Evolutionary conservation across 768 basidiomycete genomes (phyloP).

Genomic region (Paxillus involutus): DNA sequence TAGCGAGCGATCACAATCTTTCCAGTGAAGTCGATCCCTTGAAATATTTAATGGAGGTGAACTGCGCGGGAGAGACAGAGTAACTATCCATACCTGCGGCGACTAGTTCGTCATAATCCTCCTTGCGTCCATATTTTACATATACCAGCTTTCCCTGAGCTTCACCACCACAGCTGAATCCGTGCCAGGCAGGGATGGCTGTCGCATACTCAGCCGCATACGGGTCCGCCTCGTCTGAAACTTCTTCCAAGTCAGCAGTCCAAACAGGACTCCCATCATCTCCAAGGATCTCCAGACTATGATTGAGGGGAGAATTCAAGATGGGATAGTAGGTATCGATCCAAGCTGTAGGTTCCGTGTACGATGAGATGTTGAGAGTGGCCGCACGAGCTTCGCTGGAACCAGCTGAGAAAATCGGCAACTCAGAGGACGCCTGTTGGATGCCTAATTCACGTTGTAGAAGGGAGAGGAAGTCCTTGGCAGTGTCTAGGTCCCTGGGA

Average conservation of each 20-base stretch:
- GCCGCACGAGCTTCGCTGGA: conserved; percentile 51
- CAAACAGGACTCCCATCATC: conserved; percentile 50
- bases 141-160: conserved; percentile 60
- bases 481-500: conserved; percentile 53
- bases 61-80: not conserved
- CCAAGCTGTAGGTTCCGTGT: conserved; percentile 51
- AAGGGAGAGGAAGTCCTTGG: conserved; percentile 51
- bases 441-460: conserved; percentile 54
- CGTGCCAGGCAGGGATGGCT: conserved; percentile 68
- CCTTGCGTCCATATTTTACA: conserved; percentile 56
- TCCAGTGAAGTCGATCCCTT: conserved; percentile 59
- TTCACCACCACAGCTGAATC: conserved; percentile 64
- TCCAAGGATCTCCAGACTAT: conserved; percentile 54
- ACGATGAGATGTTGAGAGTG: conserved; percentile 46
- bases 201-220: conserved; percentile 58
- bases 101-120: conserved; percentile 63
- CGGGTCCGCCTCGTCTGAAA: conserved; percentile 63
- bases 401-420: conserved; percentile 58
- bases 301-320: conserved; percentile 64
- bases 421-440: conserved; percentile 18
- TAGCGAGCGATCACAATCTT: conserved; percentile 63
- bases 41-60: conserved; percentile 1
- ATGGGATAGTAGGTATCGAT: conserved; percentile 74
- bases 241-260: conserved; percentile 66
- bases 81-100: conserved; percentile 39